phyloP scores from a whole-genome alignment of 148 eudicot genomes.

The Cornus florida region DNA sequence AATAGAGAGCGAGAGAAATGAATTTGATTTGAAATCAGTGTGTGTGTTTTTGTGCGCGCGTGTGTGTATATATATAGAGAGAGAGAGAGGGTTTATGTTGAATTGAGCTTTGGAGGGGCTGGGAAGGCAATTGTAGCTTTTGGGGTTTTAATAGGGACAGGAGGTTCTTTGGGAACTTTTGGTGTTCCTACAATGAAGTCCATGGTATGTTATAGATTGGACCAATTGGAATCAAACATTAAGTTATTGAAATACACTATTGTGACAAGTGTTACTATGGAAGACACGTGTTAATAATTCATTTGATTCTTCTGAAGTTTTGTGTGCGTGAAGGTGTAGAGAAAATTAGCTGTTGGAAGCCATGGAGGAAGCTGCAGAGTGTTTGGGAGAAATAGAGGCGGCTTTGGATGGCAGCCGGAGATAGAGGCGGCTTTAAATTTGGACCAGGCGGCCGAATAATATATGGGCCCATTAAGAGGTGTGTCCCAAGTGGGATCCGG shows the following conservation, averaged over 20 bases:
- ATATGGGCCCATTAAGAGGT: too few relatives aligned
- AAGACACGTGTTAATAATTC: not conserved
- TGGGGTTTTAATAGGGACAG: slow-evolving; percentile 25
- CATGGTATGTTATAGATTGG: not conserved
- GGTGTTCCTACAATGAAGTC: not conserved
- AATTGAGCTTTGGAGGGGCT: slow-evolving; percentile 20
- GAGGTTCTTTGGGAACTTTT: not conserved
- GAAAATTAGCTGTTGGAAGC: not conserved
- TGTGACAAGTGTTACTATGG: not conserved
- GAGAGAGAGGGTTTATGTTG: not conserved
- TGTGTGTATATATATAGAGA: slow-evolving; percentile 7
- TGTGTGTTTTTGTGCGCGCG: not conserved
- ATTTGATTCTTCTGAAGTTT: too few relatives aligned
- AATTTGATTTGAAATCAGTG: not conserved
- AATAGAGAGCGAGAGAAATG: not conserved
- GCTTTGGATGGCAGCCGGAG: not conserved
- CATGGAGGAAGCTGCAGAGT: not conserved
- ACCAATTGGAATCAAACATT: not conserved
- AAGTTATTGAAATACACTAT: too few relatives aligned
- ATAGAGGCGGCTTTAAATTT: too few relatives aligned
- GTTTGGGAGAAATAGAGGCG: not conserved
- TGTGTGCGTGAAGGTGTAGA: not conserved
- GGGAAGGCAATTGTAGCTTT: slow-evolving; percentile 44
- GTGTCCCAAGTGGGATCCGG: too few relatives aligned
- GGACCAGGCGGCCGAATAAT: too few relatives aligned